Evolutionary conservation across 495 filamentous ascomycete genomes (phyloP).

Genomic region (Chaetomium cochliodes): DNA sequence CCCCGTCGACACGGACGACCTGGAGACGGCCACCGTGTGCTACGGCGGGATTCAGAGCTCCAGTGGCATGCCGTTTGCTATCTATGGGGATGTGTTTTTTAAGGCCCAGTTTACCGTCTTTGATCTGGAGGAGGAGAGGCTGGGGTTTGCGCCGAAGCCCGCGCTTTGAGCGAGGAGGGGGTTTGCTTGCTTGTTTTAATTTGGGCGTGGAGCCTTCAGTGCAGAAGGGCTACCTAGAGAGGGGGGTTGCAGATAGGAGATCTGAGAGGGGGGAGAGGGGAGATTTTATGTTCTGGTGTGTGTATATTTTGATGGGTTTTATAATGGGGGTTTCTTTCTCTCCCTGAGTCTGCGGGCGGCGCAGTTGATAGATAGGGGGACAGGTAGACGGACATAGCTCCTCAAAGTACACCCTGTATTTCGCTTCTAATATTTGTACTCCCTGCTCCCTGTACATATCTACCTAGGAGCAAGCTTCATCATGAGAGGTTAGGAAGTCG

Average conservation of each 20-base stretch:
- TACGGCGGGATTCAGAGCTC: constrained; percentile 67
- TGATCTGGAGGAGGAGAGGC: constrained; percentile 51
- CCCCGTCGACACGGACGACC: constrained; percentile 41
- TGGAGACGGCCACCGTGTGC: constrained; percentile 51
- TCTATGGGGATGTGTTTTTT: constrained; percentile 82
- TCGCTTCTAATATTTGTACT: background rate
- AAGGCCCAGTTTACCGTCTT: constrained; percentile 83
- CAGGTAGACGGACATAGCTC: background rate
- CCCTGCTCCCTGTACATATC: background rate
- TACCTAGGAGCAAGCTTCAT: no score
- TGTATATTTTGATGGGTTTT: background rate
- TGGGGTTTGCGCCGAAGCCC: constrained; percentile 61
- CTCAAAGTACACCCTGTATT: background rate
- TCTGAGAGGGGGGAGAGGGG: background rate
- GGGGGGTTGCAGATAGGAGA: background rate
- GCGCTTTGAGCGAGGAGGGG: background rate
- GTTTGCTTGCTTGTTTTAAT: no score
- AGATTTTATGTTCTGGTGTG: background rate
- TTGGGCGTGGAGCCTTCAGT: no score
- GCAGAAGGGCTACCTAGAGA: background rate
- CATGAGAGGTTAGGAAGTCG: no score
- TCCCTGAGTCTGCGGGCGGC: background rate
- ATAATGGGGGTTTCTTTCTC: background rate
- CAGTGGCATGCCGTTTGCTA: constrained; percentile 61
- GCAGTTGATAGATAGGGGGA: background rate